Percentiles rank a stretch among this genome's conserved stretches.
These are phyloP conservation scores for Fusarium neocosmosporiellum DNA, from an alignment of 2,329 filamentous ascomycete species.

Conservation along the genomic window DNA sequence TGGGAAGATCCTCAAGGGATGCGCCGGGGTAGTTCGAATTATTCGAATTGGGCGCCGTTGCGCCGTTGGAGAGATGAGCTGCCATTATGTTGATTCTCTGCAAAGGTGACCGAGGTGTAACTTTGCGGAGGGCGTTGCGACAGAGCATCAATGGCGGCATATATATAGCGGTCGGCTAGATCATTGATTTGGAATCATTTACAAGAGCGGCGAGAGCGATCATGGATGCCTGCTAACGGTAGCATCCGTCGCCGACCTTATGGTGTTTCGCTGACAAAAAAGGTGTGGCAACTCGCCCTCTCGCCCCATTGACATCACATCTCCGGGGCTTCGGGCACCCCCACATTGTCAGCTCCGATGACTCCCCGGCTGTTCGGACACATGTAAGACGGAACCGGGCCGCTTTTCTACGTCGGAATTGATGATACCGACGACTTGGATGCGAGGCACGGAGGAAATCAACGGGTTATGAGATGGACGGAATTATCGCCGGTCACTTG, in stretches of 20 bases:
- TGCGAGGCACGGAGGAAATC: not conserved
- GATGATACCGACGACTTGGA: not conserved
- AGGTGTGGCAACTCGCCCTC: slow-evolving; percentile 20
- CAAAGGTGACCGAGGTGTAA: slow-evolving; percentile 45
- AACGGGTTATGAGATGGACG: not conserved
- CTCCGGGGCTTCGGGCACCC: slow-evolving; percentile 23
- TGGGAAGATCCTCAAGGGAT: slow-evolving; percentile 67
- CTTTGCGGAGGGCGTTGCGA: slow-evolving; percentile 46
- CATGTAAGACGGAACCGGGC: slow-evolving; percentile 30
- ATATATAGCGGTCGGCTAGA: slow-evolving; percentile 6
- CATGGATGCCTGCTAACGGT: slow-evolving; percentile 6
- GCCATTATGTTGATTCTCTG: slow-evolving; percentile 47
- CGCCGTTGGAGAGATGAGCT: slow-evolving; percentile 47
- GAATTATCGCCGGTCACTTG: slow-evolving; percentile 2
- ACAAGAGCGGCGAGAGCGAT: not conserved
- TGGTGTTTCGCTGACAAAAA: slow-evolving; percentile 30
- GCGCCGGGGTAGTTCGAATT: slow-evolving; percentile 41
- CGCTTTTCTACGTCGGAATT: slow-evolving; percentile 7
- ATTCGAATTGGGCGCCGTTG: slow-evolving; percentile 13
- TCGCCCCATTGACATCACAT: slow-evolving; percentile 38
- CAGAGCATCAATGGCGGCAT: slow-evolving; percentile 49
- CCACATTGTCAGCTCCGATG: slow-evolving; percentile 14
- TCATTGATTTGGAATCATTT: slow-evolving; percentile 8
- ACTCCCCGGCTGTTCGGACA: slow-evolving; percentile 21
- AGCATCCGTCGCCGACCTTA: not conserved